Conservation (phyloP, 352 stramenopile genomes). For the Phytopythium sindhum region DNA sequence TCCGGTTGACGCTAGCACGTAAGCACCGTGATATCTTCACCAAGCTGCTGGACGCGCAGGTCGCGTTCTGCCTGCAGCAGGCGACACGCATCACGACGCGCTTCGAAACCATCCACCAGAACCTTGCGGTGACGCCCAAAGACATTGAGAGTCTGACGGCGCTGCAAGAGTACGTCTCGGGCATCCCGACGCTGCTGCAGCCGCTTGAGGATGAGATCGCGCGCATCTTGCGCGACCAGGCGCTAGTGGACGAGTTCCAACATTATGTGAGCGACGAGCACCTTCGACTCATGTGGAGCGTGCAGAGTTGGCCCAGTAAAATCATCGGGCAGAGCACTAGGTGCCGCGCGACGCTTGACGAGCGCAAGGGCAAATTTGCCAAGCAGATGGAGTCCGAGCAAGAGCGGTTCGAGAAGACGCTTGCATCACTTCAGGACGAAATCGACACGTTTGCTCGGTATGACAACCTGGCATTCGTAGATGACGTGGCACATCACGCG, state of each 20-base stretch:
- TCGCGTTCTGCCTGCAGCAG: slow-evolving; percentile 60
- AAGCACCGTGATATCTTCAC: slow-evolving; percentile 80
- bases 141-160: slow-evolving; percentile 91
- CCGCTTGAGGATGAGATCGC: slow-evolving; percentile 78
- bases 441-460: slow-evolving; percentile 88
- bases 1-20: slow-evolving; percentile 65
- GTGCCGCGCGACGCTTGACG: slow-evolving; percentile 73
- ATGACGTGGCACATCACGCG: slow-evolving; percentile 85
- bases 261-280: slow-evolving; percentile 86
- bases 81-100: slow-evolving; percentile 65
- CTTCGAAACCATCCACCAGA: slow-evolving; percentile 87
- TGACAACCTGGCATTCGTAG: slow-evolving; percentile 85
- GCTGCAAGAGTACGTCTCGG: slow-evolving; percentile 85
- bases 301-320: slow-evolving; percentile 89
- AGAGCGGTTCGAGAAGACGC: slow-evolving; percentile 87
- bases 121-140: slow-evolving; percentile 74
- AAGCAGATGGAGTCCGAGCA: slow-evolving; percentile 95
- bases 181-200: slow-evolving; percentile 62
- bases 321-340: slow-evolving; percentile 77
- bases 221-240: slow-evolving; percentile 78
- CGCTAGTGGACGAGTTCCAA: slow-evolving; percentile 77
- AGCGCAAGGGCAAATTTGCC: slow-evolving; percentile 85
- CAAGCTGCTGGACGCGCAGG: slow-evolving; percentile 68
- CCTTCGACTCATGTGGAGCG: slow-evolving; percentile 85
- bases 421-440: slow-evolving; percentile 80